A percentile compares a stretch with the other conserved stretches of the same genome.
Evolutionary conservation across 495 filamentous ascomycete genomes (phyloP).

Genomic region (Annulohypoxylon stygium): DNA sequence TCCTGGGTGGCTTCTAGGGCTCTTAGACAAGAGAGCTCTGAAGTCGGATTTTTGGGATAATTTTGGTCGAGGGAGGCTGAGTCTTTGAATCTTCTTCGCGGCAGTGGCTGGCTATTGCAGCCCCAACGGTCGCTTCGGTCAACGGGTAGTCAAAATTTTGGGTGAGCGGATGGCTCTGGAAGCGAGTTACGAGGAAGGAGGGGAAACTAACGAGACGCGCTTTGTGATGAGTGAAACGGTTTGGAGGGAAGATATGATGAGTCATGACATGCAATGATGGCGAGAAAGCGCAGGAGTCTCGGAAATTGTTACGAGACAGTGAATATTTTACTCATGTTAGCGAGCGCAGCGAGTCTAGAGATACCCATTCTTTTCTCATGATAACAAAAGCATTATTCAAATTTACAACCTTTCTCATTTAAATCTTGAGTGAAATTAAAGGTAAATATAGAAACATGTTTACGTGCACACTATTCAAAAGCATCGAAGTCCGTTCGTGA

Average conservation of each 20-base stretch:
- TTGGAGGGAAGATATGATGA: slow-evolving; percentile 24
- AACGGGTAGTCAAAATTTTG: slow-evolving; percentile 2
- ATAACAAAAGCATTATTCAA: slow-evolving; percentile 41
- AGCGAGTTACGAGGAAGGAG: slow-evolving; percentile 27
- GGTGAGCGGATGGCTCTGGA: slow-evolving; percentile 48
- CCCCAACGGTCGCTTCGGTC: slow-evolving; percentile 22
- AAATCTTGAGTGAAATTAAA: not conserved
- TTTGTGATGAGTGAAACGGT: slow-evolving; percentile 33
- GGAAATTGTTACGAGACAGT: slow-evolving; percentile 41
- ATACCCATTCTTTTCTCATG: slow-evolving; percentile 49
- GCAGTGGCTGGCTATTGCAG: slow-evolving; percentile 35
- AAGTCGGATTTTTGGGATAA: slow-evolving; percentile 16
- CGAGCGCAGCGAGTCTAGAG: slow-evolving; percentile 44
- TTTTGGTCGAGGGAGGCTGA: slow-evolving; percentile 27
- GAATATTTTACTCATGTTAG: slow-evolving; percentile 29
- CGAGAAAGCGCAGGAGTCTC: slow-evolving; percentile 14
- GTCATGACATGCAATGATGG: slow-evolving; percentile 40
- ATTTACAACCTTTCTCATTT: not conserved
- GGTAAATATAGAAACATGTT: no score
- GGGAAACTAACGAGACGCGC: slow-evolving; percentile 7
- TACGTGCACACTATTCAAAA: not conserved
- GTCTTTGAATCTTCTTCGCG: slow-evolving; percentile 28
- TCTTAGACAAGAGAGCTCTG: slow-evolving; percentile 20
- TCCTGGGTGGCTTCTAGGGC: slow-evolving; percentile 29
- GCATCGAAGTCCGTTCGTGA: no score